Conservation (phyloP, 306 rosid genomes). For the Inga laurina region DNA sequence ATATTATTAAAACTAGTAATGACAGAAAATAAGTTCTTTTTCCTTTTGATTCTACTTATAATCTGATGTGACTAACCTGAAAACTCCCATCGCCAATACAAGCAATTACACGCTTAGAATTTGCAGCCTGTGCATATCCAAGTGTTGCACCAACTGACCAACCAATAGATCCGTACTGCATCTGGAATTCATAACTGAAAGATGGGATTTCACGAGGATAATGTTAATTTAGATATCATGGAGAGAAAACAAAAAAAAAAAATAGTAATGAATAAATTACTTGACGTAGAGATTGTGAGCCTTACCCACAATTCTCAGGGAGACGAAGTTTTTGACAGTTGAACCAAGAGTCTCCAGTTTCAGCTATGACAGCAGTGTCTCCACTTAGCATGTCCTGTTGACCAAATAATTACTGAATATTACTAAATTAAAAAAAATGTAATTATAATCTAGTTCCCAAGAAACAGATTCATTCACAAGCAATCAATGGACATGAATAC, state of each 20-base stretch:
- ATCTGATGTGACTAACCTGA: slow-evolving; percentile 45
- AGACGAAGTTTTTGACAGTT: neutral
- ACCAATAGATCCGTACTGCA: slow-evolving; percentile 76
- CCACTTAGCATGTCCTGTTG: neutral
- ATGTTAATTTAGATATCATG: neutral
- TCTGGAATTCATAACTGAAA: slow-evolving; percentile 65
- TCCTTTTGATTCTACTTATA: neutral
- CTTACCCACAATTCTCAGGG: neutral
- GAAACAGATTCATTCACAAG: neutral
- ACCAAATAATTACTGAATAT: neutral
- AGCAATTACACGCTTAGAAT: slow-evolving; percentile 57
- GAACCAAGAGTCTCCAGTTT: slow-evolving; percentile 5
- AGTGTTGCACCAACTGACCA: slow-evolving; percentile 77
- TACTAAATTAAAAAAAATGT: too few relatives aligned
- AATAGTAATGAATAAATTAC: neutral
- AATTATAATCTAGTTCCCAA: neutral
- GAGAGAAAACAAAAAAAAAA: neutral
- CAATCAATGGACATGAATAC: neutral
- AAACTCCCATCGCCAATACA: slow-evolving; percentile 73
- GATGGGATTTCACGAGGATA: slow-evolving; percentile 27
- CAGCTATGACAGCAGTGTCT: slow-evolving; percentile 1
- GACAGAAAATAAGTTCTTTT: neutral
- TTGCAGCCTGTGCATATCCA: slow-evolving; percentile 64
- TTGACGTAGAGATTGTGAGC: neutral
- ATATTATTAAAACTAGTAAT: neutral